Evolutionary conservation across 768 basidiomycete species (phyloP), one percentile per base, ranked within the genome.

Genomic region (Symmetrospora coprosmae): DNA sequence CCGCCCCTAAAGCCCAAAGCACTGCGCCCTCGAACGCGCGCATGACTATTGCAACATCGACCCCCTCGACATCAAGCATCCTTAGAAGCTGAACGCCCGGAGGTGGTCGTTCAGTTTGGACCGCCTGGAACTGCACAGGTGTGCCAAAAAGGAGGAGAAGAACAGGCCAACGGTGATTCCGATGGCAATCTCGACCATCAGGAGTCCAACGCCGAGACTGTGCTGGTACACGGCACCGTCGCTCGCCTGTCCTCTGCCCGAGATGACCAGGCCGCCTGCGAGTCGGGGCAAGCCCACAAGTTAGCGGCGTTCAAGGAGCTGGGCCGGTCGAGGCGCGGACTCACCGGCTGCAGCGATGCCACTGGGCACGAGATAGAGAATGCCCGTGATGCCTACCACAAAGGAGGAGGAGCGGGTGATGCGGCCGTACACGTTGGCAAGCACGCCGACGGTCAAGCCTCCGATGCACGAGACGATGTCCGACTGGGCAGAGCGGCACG

Each of bases 391-490:
- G 39, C 8, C 17, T 13, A 61, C 23, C 11, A 47, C 45, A 43
- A 49, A 49, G 27, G 28, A 63, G 17, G 30, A 49, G 19, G 30
- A 9, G 23, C 38, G 30, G 25, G n/a, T 61, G 8, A 65, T 0
- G 28, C 64, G 61, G 9, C 55, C 55, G 61, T 62, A 65, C 28
- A 65, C 41, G 52, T 65, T 65, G 6, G 61, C 61, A 39, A 65
- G 64, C 5, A 65, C 41, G 30, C 64, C 64, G 45, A 65, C 61
- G 4, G 51, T 50, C 28, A 61, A 59, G 5, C 61, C 61, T 28
- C 64, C 64, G 49, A 65, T 62, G 50, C 55, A 52, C 16, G 50
- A 60, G 41, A 65, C 64, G 40, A 65, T 55, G 31, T 65, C 64
- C 19, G 61, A 62, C 30, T 60, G 60, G n/a, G 56, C 59, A 19